phyloP scores from a whole-genome alignment of 2,329 filamentous ascomycete genomes.

The Xylaria multiplex region DNA sequence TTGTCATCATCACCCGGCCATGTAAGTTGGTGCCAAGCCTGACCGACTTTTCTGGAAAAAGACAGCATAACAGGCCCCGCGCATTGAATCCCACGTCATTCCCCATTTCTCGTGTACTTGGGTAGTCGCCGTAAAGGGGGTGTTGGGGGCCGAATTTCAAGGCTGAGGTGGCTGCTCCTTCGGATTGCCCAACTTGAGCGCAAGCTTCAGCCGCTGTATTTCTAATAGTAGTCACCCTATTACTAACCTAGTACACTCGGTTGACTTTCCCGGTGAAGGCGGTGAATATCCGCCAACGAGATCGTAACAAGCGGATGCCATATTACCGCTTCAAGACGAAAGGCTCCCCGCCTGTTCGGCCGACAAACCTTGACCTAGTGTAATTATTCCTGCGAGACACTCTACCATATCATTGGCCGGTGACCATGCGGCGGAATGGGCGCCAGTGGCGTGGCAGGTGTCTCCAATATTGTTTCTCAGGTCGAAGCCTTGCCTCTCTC shows the following conservation, averaged over 20 bases:
- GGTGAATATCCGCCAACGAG: neutral
- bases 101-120: neutral
- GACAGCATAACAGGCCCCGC: neutral
- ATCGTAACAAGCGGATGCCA: neutral
- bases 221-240: neutral
- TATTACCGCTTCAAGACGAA: constrained; percentile 14
- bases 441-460: neutral
- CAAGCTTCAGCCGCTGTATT: neutral
- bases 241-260: neutral
- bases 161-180: neutral
- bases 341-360: constrained; percentile 20
- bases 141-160: constrained; percentile 20
- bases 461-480: neutral
- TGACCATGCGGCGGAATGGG: constrained; percentile 16
- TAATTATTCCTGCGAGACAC: constrained; percentile 17
- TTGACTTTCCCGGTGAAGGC: neutral
- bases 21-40: neutral
- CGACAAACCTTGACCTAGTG: constrained; percentile 9
- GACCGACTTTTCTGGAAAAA: neutral
- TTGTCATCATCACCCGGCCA: constrained; percentile 5
- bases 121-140: too few species aligned
- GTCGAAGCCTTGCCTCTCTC: neutral
- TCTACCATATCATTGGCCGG: constrained; percentile 22
- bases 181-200: neutral
- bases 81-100: neutral